Evolutionary conservation across 306 rosid genomes (phyloP), one percentile per base, ranked within the genome.

Genomic region (Mucuna pruriens): DNA sequence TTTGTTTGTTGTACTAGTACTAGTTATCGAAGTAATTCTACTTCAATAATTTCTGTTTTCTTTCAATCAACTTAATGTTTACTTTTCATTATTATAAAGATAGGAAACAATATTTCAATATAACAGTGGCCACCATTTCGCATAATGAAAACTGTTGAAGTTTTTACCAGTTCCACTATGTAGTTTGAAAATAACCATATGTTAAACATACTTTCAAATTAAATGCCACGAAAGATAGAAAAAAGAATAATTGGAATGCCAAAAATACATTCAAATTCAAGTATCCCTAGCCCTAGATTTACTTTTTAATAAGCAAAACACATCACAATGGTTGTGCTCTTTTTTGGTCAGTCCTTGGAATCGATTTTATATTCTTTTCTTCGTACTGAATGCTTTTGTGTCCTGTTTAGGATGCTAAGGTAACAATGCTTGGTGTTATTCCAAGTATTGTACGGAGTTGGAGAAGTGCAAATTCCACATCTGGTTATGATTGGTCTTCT

Each of bases 381-480:
- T 74, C 58, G 9, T 44, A 54, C 23, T 26, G 62, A 67, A 58
- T 60, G 26, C 29, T 74, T 55, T n/a, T 74, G 13, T 73, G 9
- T 20, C 25, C 15, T 64, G 78, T 70, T 57, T 63, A 88, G 91
- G 89, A 88, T 88, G 86, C 97, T 76, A 93, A 93, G 87, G 97
- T 93, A 72, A 91, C 98, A 83, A 93, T 95, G 98, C 97, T 95
- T 66, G 99, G 99, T 26, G 92, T 95, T 64, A 91, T 95, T 85
- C 99, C 99, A 46, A 95, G 96, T 81, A 89, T 93, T 86, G 97
- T 93, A 52, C 91, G 97, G 72, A 83, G 93, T 69, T 95, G 99
- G 99, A 93, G 84, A 88, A 89, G 86, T 87, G 82, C 93, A 65
- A 90, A 90, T 80, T 88, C 88, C 58, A 78, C 85, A 51, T 87